phyloP scores from a whole-genome alignment of 345 rosid species.

The Balakata baccata region DNA sequence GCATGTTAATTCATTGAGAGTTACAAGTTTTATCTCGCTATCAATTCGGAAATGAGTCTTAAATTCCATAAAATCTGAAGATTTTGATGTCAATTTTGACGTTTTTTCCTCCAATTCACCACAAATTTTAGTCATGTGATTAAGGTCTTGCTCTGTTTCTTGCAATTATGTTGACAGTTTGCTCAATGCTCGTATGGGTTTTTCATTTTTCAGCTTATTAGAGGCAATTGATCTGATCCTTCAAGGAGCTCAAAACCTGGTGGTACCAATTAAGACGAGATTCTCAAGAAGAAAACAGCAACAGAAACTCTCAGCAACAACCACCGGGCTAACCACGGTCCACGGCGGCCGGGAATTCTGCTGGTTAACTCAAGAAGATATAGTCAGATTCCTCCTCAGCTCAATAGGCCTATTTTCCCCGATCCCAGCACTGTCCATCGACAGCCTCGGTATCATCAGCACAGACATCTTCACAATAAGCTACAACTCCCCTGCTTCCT shows the following conservation, averaged over 20 bases:
- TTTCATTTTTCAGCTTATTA: conserved; percentile 45
- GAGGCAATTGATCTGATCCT: conserved; percentile 71
- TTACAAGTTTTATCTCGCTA: too few relatives aligned
- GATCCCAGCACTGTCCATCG: conserved; percentile 57
- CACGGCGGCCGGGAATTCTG: conserved; percentile 71
- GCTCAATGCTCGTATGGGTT: background rate
- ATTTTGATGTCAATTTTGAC: background rate
- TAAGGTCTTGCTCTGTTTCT: background rate
- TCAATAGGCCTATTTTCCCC: conserved; percentile 75
- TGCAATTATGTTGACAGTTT: background rate
- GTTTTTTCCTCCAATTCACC: background rate
- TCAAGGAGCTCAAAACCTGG: conserved; percentile 77
- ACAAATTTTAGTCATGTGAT: background rate
- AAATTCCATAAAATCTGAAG: background rate
- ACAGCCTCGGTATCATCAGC: conserved; percentile 54
- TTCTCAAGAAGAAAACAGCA: conserved; percentile 44
- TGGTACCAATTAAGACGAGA: conserved; percentile 64
- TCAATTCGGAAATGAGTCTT: too few relatives aligned
- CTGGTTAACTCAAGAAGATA: conserved; percentile 89
- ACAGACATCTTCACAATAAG: conserved; percentile 48
- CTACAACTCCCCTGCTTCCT: conserved; percentile 61
- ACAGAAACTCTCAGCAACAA: conserved; percentile 25
- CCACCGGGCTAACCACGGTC: background rate
- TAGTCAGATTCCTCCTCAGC: conserved; percentile 67
- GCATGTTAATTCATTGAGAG: background rate